These are phyloP conservation scores for Rosa multiflora DNA, from an alignment of 306 rosid species.

Conservation along the genomic window DNA sequence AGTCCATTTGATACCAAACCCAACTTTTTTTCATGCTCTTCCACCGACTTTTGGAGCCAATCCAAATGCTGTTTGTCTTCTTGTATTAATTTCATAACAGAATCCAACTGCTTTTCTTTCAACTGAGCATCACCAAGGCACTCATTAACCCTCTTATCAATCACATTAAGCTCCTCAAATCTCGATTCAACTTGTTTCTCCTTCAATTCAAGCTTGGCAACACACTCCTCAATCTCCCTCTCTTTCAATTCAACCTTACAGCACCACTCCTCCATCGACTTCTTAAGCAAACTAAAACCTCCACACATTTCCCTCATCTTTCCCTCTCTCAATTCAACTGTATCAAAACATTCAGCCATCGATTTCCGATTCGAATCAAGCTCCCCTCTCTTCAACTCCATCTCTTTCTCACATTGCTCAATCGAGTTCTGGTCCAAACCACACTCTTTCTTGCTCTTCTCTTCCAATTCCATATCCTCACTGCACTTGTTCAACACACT, in stretches of 20 bases:
- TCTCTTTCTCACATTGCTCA: background rate
- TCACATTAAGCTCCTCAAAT: conserved; percentile 8
- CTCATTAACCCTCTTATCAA: conserved; percentile 11
- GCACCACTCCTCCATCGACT: conserved; percentile 16
- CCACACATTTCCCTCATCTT: background rate
- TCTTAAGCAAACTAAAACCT: background rate
- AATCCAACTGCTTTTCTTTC: conserved; percentile 11
- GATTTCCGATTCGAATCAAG: background rate
- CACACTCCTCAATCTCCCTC: background rate
- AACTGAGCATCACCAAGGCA: conserved; percentile 14
- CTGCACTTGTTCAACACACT: background rate
- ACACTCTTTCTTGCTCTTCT: background rate
- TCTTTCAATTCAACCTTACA: background rate
- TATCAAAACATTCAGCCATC: background rate
- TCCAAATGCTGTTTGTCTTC: conserved; percentile 17
- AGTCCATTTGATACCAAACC: conserved; percentile 16
- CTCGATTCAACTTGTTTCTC: background rate
- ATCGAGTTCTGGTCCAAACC: background rate
- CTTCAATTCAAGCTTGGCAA: conserved; percentile 4
- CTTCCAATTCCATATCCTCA: conserved; percentile 1
- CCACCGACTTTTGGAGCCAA: conserved; percentile 5
- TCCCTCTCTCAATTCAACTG: background rate
- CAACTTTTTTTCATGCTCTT: background rate
- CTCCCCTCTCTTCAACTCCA: background rate
- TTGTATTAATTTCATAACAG: background rate